Conservation (phyloP, 2,329 filamentous ascomycete genomes). For the Ascomycota sp. region DNA sequence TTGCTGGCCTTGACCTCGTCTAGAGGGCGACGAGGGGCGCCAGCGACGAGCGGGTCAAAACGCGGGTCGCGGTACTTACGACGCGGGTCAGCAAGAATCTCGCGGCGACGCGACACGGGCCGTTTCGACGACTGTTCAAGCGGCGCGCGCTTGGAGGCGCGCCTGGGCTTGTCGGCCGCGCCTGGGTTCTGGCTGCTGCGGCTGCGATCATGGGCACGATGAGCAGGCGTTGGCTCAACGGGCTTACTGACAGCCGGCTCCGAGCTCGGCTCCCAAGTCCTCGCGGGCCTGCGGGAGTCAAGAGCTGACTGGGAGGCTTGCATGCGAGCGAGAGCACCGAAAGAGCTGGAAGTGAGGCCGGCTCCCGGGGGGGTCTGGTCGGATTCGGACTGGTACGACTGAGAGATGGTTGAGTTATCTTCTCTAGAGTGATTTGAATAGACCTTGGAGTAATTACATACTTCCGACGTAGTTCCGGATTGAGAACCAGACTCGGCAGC, state of each 20-base stretch:
- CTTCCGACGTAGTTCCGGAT: conserved; percentile 8
- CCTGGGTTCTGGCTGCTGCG: conserved; percentile 1
- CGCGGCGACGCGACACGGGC: conserved; percentile 60
- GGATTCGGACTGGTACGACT: conserved; percentile 9
- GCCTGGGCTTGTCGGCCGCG: conserved; percentile 8
- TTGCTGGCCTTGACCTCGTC: conserved; percentile 39
- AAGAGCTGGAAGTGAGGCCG: conserved; percentile 45
- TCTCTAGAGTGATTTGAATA: conserved; percentile 2
- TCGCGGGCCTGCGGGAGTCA: too few species aligned
- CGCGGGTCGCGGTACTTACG: conserved; percentile 62
- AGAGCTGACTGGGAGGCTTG: conserved; percentile 39
- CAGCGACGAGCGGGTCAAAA: conserved; percentile 43
- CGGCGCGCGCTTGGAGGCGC: conserved; percentile 69
- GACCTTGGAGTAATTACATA: conserved; percentile 2
- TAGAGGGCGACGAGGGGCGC: conserved; percentile 10
- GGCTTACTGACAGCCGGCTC: too few species aligned
- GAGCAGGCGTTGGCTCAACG: conserved; percentile 2
- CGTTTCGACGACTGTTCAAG: conserved; percentile 61
- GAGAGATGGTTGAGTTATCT: too few species aligned
- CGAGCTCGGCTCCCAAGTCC: too few species aligned
- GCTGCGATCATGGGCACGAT: conserved; percentile 10
- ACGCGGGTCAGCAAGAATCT: conserved; percentile 34
- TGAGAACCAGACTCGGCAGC: conserved; percentile 7
- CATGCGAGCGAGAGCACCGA: conserved; percentile 73
- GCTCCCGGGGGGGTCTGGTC: conserved; percentile 14